Conservation (phyloP, 1,284 basidiomycete species). For the Tetrapyrgos nigripes region DNA sequence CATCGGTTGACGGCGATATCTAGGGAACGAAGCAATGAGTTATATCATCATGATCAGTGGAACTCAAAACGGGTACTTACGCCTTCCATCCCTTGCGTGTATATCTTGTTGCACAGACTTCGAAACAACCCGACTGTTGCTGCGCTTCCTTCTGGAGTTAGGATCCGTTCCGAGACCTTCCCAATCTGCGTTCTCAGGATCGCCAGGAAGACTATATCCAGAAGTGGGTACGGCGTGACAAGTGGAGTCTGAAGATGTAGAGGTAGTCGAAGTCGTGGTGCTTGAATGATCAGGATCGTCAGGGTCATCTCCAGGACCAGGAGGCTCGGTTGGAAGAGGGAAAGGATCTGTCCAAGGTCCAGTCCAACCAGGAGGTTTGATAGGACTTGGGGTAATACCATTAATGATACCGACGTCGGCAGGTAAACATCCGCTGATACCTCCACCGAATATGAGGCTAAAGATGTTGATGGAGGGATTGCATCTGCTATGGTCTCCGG, state of each 20-base stretch:
- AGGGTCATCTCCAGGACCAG: conserved; percentile 1
- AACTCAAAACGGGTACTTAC: neutral
- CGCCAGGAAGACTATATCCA: neutral
- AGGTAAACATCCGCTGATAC: conserved; percentile 14
- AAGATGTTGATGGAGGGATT: conserved; percentile 8
- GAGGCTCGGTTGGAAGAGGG: conserved; percentile 10
- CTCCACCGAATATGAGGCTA: conserved; percentile 10
- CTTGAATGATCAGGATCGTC: neutral
- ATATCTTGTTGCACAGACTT: neutral
- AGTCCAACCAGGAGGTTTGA: conserved; percentile 12
- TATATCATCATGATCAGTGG: neutral
- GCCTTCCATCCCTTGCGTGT: too few species aligned
- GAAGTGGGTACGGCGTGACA: conserved; percentile 1
- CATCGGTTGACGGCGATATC: too few species aligned
- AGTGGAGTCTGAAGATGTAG: neutral
- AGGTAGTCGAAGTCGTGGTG: neutral
- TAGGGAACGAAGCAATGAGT: too few species aligned
- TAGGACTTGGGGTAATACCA: conserved; percentile 13
- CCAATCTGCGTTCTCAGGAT: conserved; percentile 15
- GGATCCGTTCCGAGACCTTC: conserved; percentile 13
- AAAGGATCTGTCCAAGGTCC: conserved; percentile 15
- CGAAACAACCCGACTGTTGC: neutral
- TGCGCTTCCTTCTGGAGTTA: conserved; percentile 1
- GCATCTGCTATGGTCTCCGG: conserved; percentile 11
- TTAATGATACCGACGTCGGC: conserved; percentile 14